Conservation (phyloP, 352 stramenopile genomes). For the Elongisporangium anandrum region DNA sequence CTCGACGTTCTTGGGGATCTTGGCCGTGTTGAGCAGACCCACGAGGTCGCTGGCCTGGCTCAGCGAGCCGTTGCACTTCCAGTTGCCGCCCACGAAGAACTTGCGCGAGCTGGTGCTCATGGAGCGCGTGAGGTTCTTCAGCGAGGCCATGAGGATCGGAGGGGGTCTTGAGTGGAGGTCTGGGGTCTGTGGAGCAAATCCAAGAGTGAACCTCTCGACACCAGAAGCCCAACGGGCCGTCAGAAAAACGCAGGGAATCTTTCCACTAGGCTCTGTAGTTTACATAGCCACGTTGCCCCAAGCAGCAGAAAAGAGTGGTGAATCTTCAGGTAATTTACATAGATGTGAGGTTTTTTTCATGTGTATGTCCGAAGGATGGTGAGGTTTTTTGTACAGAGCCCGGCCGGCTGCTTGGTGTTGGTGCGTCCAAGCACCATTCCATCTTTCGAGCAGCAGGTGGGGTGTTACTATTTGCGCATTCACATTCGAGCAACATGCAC, state of each 20-base stretch:
- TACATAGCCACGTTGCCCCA: neutral
- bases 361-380: neutral
- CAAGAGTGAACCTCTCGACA: conserved; percentile 25
- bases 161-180: conserved; percentile 4
- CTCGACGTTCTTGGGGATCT: conserved; percentile 83
- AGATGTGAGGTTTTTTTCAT: neutral
- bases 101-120: conserved; percentile 84
- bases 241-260: neutral
- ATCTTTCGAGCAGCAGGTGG: neutral
- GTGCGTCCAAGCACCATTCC: neutral
- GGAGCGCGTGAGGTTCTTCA: conserved; percentile 43
- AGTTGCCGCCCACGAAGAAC: conserved; percentile 99
- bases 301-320: neutral
- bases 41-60: conserved; percentile 66
- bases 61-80: conserved; percentile 95
- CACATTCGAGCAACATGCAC: neutral
- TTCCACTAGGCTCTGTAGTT: neutral
- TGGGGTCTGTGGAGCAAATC: conserved; percentile 37
- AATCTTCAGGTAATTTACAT: neutral
- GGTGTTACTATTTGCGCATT: neutral
- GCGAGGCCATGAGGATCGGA: conserved; percentile 27
- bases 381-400: neutral
- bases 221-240: neutral
- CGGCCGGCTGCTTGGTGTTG: neutral
- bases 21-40: conserved; percentile 78